Evolutionary conservation across 108 stramenopile species (phyloP).

Genomic region (Chaetoceros tenuissimus): DNA sequence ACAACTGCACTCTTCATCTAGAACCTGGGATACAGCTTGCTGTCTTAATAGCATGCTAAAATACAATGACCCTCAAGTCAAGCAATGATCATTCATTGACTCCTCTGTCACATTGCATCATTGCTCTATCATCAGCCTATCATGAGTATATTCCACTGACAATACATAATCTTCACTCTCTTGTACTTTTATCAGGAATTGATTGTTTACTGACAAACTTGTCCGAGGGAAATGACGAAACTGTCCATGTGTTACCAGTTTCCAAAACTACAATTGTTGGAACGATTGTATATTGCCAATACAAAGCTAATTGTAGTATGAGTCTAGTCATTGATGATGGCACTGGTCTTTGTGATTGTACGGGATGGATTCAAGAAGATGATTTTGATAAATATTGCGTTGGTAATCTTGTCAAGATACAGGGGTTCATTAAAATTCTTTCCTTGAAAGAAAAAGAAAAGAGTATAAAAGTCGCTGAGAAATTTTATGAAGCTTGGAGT

Average conservation of each 20-base stretch:
- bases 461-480: constrained; percentile 1
- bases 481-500: neutral
- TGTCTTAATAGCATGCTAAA: too few relatives aligned
- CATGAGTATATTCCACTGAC: neutral
- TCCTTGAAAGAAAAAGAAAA: constrained; percentile 12
- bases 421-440: constrained; percentile 51
- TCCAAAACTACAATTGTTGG: constrained; percentile 61
- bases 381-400: constrained; percentile 17
- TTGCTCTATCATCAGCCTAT: neutral
- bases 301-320: constrained; percentile 38
- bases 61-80: too few relatives aligned
- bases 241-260: constrained; percentile 25
- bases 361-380: constrained; percentile 23
- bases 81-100: neutral
- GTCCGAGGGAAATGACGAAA: neutral
- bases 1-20: too few relatives aligned
- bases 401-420: constrained; percentile 45
- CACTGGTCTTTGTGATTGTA: constrained; percentile 74
- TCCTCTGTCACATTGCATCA: neutral
- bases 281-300: constrained; percentile 37
- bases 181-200: neutral
- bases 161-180: neutral
- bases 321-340: constrained; percentile 74
- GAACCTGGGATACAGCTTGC: too few relatives aligned
- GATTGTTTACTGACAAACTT: neutral